Evolutionary conservation across 345 rosid genomes (phyloP), one percentile per base, ranked within the genome.

Genomic region (Eucalyptus regnans): DNA sequence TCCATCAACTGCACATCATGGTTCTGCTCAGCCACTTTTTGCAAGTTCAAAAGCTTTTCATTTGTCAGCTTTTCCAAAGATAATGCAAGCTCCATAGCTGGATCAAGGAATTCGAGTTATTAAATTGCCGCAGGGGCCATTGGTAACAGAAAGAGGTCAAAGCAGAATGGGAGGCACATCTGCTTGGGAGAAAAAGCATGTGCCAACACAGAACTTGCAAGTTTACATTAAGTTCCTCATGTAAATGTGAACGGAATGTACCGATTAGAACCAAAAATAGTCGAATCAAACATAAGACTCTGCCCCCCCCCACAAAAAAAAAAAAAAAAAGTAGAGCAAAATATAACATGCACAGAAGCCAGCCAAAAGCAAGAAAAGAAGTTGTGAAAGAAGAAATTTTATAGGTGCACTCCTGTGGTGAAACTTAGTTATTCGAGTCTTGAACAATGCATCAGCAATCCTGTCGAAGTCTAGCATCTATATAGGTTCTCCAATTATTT

Each of bases 61-160:
- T 93, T 95, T 48, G 90, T 91, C 86, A 95, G 71, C 95, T 95
- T 95, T 92, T 95, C 97, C 90, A 95, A 54, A 7, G 94, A 92
- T 86, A 95, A 86, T 27, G 96, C 94, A 33, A 95, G 88, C 89
- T 95, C 97, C 96, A 95, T 95, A 7, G 97, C 96, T 95, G 92
- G 71, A 91, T 66, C 64, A 41, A 46, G 79, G 31, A 43, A 89
- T 37, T 44, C 44, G 9, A 14, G 48, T 11, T 31, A 49, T 54
- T 48, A 68, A 86, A 68, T 27, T n/a, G 58, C 79, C 31, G 13
- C 66, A 71, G 16, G 50, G n/a, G 43, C 23, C 37, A 43, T 20
- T 51, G 15, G 22, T 6, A 11, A 86, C 50, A 89, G 23, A 14
- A 58, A 44, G 41, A 31, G 12, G 71, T 3, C 18, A 17, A 68